Evolutionary conservation across 352 stramenopile genomes (phyloP).

Genomic region (Phytophthora citrophthora): DNA sequence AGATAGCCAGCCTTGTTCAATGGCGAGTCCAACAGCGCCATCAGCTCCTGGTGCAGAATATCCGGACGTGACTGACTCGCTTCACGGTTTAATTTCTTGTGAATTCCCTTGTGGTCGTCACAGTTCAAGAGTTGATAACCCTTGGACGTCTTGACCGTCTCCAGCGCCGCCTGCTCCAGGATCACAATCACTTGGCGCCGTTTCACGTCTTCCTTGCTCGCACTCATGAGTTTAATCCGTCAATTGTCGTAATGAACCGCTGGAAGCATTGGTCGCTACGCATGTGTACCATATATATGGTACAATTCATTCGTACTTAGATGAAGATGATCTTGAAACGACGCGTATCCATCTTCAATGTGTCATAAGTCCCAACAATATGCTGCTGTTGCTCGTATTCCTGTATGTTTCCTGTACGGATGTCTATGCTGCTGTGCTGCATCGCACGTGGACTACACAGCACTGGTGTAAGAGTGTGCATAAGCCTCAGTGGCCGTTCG

Average conservation of each 20-base stretch:
- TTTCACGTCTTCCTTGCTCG: slow-evolving; percentile 75
- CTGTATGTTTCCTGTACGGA: neutral
- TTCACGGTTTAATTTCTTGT: slow-evolving; percentile 97
- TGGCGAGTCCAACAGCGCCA: slow-evolving; percentile 98
- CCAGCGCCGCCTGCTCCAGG: slow-evolving; percentile 97
- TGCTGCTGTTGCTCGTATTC: slow-evolving; percentile 6
- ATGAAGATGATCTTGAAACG: neutral
- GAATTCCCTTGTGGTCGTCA: slow-evolving; percentile 97
- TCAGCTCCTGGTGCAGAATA: slow-evolving; percentile 99
- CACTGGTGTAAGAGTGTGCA: slow-evolving; percentile 88
- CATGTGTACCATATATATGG: neutral
- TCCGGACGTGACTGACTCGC: slow-evolving; percentile 97
- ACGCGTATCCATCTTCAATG: slow-evolving; percentile 8
- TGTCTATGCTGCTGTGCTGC: slow-evolving; percentile 65
- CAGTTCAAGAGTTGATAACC: slow-evolving; percentile 99
- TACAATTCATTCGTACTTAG: neutral
- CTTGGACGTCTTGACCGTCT: slow-evolving; percentile 99
- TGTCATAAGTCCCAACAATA: slow-evolving; percentile 9
- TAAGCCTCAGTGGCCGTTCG: slow-evolving; percentile 92
- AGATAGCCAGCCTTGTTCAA: slow-evolving; percentile 99
- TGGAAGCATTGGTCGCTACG: slow-evolving; percentile 18
- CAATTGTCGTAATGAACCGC: slow-evolving; percentile 1
- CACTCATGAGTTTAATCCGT: slow-evolving; percentile 35
- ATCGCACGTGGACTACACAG: slow-evolving; percentile 86
- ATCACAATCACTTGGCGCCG: slow-evolving; percentile 96